Percentiles rank a stretch among this genome's conserved stretches.
Evolutionary conservation across 179 eudicot species (phyloP).

Genomic region (Monotropa hypopitys): DNA sequence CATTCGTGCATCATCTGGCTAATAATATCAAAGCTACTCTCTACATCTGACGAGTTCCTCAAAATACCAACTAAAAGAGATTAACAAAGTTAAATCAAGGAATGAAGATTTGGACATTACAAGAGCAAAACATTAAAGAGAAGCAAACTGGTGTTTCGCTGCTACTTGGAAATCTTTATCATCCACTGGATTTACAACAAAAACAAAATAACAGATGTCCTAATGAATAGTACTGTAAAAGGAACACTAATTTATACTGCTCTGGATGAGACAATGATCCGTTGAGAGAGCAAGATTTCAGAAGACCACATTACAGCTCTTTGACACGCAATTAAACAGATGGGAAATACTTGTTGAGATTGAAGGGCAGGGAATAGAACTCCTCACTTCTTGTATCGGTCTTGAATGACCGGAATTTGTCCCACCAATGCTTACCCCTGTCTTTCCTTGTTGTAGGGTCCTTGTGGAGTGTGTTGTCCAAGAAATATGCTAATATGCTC

Average conservation of each 20-base stretch:
- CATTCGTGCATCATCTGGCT: neutral
- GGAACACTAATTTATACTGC: conserved; percentile 27
- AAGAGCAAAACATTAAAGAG: neutral
- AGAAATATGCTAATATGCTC: conserved; percentile 48
- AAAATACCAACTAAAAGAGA: neutral
- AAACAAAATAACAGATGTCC: conserved; percentile 23
- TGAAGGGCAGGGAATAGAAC: conserved; percentile 68
- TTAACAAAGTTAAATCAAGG: neutral
- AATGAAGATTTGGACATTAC: neutral
- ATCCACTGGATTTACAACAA: conserved; percentile 24
- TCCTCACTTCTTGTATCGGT: conserved; percentile 72
- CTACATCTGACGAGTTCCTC: neutral
- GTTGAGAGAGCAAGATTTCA: neutral
- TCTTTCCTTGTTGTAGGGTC: conserved; percentile 45
- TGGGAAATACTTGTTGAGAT: conserved; percentile 79
- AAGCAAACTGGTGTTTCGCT: conserved; percentile 6
- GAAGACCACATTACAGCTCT: neutral
- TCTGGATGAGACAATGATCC: conserved; percentile 2
- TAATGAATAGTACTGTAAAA: conserved; percentile 19
- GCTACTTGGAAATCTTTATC: conserved; percentile 9
- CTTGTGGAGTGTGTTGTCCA: conserved; percentile 48
- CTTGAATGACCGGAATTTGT: conserved; percentile 47
- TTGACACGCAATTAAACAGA: conserved; percentile 29
- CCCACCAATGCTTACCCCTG: conserved; percentile 77
- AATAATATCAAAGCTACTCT: neutral